phyloP scores from a whole-genome alignment of 371 early-diverging fungal genomes.

The Mucor irregularis region DNA sequence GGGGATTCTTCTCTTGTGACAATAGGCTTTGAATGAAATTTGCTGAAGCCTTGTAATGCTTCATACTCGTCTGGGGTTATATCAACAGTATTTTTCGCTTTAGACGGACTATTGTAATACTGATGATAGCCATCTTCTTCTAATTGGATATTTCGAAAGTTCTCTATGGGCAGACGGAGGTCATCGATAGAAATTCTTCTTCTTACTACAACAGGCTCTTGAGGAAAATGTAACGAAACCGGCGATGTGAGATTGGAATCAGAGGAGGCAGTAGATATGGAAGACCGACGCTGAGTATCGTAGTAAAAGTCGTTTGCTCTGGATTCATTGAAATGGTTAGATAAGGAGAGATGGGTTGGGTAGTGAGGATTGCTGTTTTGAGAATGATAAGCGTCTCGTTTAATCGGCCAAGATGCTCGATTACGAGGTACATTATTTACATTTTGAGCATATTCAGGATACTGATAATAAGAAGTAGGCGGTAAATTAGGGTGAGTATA shows the following conservation, averaged over 20 bases:
- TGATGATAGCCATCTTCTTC: not conserved
- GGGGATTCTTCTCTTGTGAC: not conserved
- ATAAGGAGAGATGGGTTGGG: not conserved
- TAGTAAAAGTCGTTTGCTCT: not conserved
- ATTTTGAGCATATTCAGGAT: not conserved
- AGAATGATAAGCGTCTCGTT: conserved; percentile 4
- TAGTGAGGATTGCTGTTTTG: not conserved
- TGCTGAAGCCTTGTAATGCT: conserved; percentile 46
- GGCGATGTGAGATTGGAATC: conserved; percentile 11
- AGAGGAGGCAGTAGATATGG: conserved; percentile 13
- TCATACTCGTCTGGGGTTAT: conserved; percentile 46
- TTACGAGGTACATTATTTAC: conserved; percentile 8
- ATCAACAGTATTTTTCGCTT: conserved; percentile 22
- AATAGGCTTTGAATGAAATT: conserved; percentile 22
- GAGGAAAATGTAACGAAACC: not conserved
- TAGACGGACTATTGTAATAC: not conserved
- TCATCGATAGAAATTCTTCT: conserved; percentile 29
- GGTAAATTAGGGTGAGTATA: not conserved
- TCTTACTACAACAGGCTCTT: not conserved
- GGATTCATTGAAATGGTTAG: not conserved
- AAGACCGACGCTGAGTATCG: conserved; percentile 9
- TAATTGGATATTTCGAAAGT: conserved; percentile 15
- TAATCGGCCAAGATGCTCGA: conserved; percentile 25
- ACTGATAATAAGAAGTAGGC: not conserved
- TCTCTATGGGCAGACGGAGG: conserved; percentile 24